These are phyloP conservation scores for Amanita inopinata DNA, from an alignment of 768 basidiomycete genomes.

Conservation along the genomic window DNA sequence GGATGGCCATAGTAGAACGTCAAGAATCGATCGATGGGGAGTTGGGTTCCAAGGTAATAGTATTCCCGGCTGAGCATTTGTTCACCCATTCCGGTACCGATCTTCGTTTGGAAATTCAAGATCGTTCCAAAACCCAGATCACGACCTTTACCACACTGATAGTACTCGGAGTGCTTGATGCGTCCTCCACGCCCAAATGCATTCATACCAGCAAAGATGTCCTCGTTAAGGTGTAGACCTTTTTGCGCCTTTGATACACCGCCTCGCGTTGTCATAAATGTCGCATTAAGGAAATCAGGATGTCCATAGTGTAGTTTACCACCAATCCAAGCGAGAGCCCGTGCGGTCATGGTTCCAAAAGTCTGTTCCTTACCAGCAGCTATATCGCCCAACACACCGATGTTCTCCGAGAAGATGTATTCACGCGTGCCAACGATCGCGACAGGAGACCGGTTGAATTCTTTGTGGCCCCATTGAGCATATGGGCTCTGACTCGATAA, in stretches of 20 bases:
- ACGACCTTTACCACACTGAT: slow-evolving; percentile 98
- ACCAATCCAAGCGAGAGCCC: slow-evolving; percentile 92
- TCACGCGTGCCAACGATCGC: slow-evolving; percentile 98
- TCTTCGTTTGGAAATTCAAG: slow-evolving; percentile 99
- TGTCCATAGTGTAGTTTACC: slow-evolving; percentile 99
- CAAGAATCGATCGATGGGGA: slow-evolving; percentile 96
- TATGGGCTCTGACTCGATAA: slow-evolving; percentile 92
- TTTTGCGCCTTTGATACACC: slow-evolving; percentile 99
- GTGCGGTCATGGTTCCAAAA: slow-evolving; percentile 96
- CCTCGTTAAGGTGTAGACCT: slow-evolving; percentile 95
- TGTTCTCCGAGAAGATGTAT: slow-evolving; percentile 99
- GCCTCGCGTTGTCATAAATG: slow-evolving; percentile 97
- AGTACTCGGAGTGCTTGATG: slow-evolving; percentile 99
- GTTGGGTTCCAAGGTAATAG: slow-evolving; percentile 96
- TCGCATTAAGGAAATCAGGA: slow-evolving; percentile 97
- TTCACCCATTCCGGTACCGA: slow-evolving; percentile 99
- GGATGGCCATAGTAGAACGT: slow-evolving; percentile 99
- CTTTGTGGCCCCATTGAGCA: slow-evolving; percentile 91
- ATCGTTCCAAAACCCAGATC: slow-evolving; percentile 99
- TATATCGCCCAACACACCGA: slow-evolving; percentile 97
- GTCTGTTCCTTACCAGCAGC: slow-evolving; percentile 99
- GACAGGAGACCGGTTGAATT: slow-evolving; percentile 83
- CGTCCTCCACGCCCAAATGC: slow-evolving; percentile 96
- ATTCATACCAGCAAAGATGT: slow-evolving; percentile 99
- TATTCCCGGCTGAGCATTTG: slow-evolving; percentile 99